Conservation (phyloP, 1,284 basidiomycete genomes). For the Sanguinoderma infundibulare region DNA sequence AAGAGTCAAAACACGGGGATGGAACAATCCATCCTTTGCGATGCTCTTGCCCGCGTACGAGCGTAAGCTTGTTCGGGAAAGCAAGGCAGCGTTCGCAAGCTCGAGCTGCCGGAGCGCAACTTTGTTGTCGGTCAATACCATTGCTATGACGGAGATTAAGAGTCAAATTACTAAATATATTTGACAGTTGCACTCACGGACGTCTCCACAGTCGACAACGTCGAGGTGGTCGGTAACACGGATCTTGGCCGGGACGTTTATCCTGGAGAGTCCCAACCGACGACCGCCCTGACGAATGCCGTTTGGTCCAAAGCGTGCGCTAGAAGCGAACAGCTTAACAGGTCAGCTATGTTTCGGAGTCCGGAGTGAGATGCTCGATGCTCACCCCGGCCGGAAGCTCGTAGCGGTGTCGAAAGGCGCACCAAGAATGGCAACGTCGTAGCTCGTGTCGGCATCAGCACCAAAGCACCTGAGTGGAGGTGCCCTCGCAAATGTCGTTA, state of each 20-base stretch:
- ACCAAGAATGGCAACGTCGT: conserved; percentile 40
- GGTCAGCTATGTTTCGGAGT: background rate
- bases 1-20: conserved; percentile 42
- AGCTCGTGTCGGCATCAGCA: conserved; percentile 29
- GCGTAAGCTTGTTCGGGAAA: conserved; percentile 28
- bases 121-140: conserved; percentile 40
- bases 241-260: conserved; percentile 37
- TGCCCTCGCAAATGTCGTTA: conserved; percentile 36
- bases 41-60: conserved; percentile 31
- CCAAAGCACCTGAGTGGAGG: conserved; percentile 38
- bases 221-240: conserved; percentile 35
- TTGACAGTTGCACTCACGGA: conserved; percentile 38
- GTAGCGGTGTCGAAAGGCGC: conserved; percentile 42
- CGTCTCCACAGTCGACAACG: conserved; percentile 43
- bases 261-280: conserved; percentile 33
- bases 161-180: too few species aligned
- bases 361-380: background rate
- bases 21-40: conserved; percentile 41
- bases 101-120: conserved; percentile 42
- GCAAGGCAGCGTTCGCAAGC: conserved; percentile 35
- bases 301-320: conserved; percentile 42
- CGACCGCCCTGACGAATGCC: conserved; percentile 42
- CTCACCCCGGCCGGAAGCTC: conserved; percentile 39
- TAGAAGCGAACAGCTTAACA: conserved; percentile 6
- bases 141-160: conserved; percentile 25